Evolutionary conservation across 768 basidiomycete species (phyloP), one percentile per base, ranked within the genome.

Genomic region (Tricholoma hemisulphureum): DNA sequence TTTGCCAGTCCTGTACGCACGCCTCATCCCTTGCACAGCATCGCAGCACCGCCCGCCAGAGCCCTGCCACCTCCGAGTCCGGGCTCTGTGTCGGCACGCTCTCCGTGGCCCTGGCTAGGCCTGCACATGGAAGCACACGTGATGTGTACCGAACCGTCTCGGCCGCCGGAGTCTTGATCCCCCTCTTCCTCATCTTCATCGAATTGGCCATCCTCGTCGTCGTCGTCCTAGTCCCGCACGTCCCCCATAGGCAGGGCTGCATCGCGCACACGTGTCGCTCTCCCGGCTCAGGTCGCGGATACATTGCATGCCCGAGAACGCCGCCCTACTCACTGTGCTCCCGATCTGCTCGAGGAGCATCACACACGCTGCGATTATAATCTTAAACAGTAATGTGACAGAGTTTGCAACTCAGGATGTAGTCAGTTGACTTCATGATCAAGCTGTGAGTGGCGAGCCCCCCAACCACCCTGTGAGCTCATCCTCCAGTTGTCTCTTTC

Each of bases 211-310:
- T n/a, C n/a, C n/a, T n/a, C n/a, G n/a, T n/a, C n/a, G n/a, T n/a
- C n/a, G n/a, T n/a, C n/a, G n/a, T n/a, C n/a, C n/a, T n/a, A n/a
- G n/a, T n/a, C n/a, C n/a, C n/a, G n/a, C n/a, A n/a, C n/a, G n/a
- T n/a, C n/a, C n/a, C n/a, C n/a, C n/a, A n/a, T n/a, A n/a, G n/a
- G n/a, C n/a, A n/a, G n/a, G n/a, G n/a, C 51, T 21, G 46, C 56
- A 20, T 35, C 57, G 46, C 55, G 67, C 23, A 69, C 69, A 45
- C 20, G 61, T 58, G 63, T 87, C 81, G 55, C 84, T 86, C 57
- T 76, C 78, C 64, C 72, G 73, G 65, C 85, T 86, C 70, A 91
- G 73, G 72, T 91, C 88, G 34, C 88, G 73, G 51, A 91, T 77
- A 65, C 79, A 86, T 60, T 72, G 72, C 57, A 90, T 69, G 11